Percentiles rank a stretch among this genome's conserved stretches.
Evolutionary conservation across 805 yeast species (phyloP).

Genomic region (Starmerella sirachaensis): DNA sequence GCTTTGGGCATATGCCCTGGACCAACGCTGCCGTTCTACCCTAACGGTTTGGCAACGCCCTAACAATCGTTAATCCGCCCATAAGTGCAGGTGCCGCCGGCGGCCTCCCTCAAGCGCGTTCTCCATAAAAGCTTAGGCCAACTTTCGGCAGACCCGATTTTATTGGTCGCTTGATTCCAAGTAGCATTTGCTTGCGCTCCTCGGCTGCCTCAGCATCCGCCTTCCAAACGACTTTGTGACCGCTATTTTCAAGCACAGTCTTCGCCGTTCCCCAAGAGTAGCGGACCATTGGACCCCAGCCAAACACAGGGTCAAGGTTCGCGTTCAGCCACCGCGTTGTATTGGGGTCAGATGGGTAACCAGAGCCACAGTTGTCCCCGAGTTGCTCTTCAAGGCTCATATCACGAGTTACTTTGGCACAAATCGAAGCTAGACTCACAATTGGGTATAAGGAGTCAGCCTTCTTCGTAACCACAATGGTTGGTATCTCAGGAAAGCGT

Average conservation of each 20-base stretch:
- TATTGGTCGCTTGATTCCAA: not conserved
- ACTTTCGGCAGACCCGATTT: constrained; percentile 9
- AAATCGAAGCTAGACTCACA: constrained; percentile 88
- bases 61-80: no score
- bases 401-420: constrained; percentile 94
- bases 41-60: no score
- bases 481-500: constrained; percentile 50
- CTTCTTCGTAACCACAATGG: constrained; percentile 78
- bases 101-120: constrained; percentile 5
- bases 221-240: constrained; percentile 48
- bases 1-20: no score
- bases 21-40: no score
- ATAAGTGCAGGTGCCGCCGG: no score
- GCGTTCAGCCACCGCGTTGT: constrained; percentile 65
- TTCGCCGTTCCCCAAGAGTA: constrained; percentile 92
- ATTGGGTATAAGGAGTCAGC: constrained; percentile 89
- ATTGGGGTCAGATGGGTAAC: constrained; percentile 87
- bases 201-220: constrained; percentile 33
- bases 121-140: constrained; percentile 12
- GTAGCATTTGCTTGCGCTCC: constrained; percentile 2
- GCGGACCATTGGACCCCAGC: constrained; percentile 70
- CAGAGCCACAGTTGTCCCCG: constrained; percentile 57
- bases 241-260: constrained; percentile 48
- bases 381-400: constrained; percentile 34
- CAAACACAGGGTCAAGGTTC: constrained; percentile 60